phyloP scores from a whole-genome alignment of 306 rosid genomes.

The Glycine latifolia region DNA sequence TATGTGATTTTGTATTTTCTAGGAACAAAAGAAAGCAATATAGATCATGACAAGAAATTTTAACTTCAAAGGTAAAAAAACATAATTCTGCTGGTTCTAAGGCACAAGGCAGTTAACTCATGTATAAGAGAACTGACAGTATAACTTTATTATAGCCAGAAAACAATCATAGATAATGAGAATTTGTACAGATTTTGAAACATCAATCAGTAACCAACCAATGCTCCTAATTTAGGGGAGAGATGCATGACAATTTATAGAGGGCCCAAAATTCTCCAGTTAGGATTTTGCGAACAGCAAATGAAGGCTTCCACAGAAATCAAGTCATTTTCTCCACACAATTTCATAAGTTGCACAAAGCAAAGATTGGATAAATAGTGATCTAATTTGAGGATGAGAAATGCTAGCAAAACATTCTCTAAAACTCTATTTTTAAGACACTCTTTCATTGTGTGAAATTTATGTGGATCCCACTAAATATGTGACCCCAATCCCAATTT shows the following conservation, averaged over 20 bases:
- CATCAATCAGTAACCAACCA: conserved; percentile 14
- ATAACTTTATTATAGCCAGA: conserved; percentile 12
- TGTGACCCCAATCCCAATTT: background rate
- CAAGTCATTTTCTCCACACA: background rate
- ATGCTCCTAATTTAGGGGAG: conserved; percentile 29
- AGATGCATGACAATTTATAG: conserved; percentile 16
- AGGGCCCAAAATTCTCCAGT: conserved; percentile 4
- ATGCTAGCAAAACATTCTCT: background rate
- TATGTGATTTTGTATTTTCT: conserved; percentile 27
- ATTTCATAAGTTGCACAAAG: conserved; percentile 15
- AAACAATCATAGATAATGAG: conserved; percentile 12
- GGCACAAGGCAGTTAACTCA: background rate
- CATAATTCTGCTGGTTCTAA: background rate
- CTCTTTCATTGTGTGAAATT: background rate
- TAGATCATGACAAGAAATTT: conserved; percentile 16
- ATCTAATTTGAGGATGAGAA: conserved; percentile 14
- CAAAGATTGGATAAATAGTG: background rate
- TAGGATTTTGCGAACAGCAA: background rate
- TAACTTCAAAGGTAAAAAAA: background rate
- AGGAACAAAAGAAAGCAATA: conserved; percentile 10
- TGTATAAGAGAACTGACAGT: conserved; percentile 25
- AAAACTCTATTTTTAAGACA: too few species aligned
- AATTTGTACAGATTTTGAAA: conserved; percentile 21
- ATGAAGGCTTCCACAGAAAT: conserved; percentile 20
- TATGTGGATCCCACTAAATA: background rate